A percentile compares a stretch with the other conserved stretches of the same genome.
Evolutionary conservation across 2,329 filamentous ascomycete species (phyloP).

Genomic region (Didymosphaeria variabile): DNA sequence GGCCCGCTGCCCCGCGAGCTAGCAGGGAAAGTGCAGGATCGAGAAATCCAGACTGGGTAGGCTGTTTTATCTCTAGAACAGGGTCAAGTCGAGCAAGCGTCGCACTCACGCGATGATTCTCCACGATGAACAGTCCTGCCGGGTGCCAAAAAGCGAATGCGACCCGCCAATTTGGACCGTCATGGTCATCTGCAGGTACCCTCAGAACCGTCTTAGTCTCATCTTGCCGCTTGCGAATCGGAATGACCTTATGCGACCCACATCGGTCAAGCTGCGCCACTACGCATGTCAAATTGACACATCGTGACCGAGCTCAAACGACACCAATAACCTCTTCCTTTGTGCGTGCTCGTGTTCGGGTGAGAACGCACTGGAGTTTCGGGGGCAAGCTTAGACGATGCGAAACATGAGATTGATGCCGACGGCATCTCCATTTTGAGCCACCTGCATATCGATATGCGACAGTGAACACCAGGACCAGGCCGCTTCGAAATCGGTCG

Average conservation of each 20-base stretch:
- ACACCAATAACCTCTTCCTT: background rate
- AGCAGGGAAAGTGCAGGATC: constrained; percentile 20
- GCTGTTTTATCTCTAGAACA: background rate
- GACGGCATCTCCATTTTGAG: constrained; percentile 5
- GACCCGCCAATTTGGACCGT: constrained; percentile 4
- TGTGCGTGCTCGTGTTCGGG: background rate
- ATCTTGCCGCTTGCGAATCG: constrained; percentile 11
- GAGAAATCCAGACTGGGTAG: constrained; percentile 15
- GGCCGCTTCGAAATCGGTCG: background rate
- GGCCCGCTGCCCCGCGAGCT: background rate
- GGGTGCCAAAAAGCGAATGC: constrained; percentile 2
- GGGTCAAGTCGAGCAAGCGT: background rate
- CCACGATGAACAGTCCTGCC: background rate
- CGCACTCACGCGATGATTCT: background rate
- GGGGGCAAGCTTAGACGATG: background rate
- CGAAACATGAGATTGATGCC: background rate
- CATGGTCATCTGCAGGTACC: constrained; percentile 11
- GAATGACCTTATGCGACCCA: background rate
- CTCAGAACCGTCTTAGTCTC: constrained; percentile 2
- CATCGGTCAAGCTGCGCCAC: constrained; percentile 2
- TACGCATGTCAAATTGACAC: constrained; percentile 8
- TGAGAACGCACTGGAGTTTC: background rate
- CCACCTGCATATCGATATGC: constrained; percentile 10
- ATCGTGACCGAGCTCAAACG: background rate
- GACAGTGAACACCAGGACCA: background rate